Percentiles rank a stretch among this genome's conserved stretches.
Conservation (phyloP, 106 monocot genomes). For the Phalaenopsis equestris region DNA sequence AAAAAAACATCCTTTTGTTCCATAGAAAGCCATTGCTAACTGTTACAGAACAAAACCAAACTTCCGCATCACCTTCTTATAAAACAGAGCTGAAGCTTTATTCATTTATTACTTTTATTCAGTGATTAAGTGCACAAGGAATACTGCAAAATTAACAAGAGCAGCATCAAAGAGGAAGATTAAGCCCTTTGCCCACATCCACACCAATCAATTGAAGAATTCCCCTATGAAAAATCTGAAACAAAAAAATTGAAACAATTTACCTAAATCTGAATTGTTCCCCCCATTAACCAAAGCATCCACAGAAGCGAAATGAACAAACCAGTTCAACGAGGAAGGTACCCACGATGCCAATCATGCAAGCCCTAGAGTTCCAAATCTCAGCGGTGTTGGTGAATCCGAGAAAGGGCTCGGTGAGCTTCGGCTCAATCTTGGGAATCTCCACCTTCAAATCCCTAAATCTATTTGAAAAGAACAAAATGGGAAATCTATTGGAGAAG, state of each 20-base stretch:
- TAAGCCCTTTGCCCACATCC: constrained; percentile 85
- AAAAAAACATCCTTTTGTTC: too few species aligned
- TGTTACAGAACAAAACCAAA: too few species aligned
- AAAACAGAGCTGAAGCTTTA: too few species aligned
- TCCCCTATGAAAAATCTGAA: constrained; percentile 65
- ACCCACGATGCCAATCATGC: constrained; percentile 87
- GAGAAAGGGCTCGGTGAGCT: constrained; percentile 60
- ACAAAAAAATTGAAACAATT: not conserved
- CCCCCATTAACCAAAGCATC: not conserved
- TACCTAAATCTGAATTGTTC: not conserved
- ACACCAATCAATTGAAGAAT: constrained; percentile 85
- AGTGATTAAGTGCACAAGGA: too few species aligned
- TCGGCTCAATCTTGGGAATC: constrained; percentile 68
- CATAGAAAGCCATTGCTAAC: too few species aligned
- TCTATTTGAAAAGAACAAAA: not conserved
- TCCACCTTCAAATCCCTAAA: constrained; percentile 35
- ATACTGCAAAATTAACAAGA: not conserved
- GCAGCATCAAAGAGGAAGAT: constrained; percentile 50
- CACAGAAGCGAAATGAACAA: not conserved
- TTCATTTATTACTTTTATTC: too few species aligned
- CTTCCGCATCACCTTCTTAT: too few species aligned
- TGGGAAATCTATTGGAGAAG: not conserved
- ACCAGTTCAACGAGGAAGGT: constrained; percentile 90
- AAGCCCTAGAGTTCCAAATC: constrained; percentile 91
- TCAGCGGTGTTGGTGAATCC: constrained; percentile 90